Base-by-base conservation (phyloP, 768 basidiomycete species). In the Boletellus ananas region DNA sequence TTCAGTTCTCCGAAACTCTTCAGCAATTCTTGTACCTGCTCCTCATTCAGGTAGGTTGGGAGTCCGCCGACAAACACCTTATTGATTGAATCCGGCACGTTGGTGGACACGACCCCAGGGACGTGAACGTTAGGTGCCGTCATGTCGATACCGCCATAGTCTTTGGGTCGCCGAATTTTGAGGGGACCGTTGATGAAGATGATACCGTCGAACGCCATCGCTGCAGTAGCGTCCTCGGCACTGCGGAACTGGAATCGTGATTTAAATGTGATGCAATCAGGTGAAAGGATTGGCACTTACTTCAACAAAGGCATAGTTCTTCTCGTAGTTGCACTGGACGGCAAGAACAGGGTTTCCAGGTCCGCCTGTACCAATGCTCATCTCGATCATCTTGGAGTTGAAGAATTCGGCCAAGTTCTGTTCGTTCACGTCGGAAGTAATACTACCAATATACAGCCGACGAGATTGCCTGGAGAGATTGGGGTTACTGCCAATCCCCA, bases 301-400 rank as follows among this genome's bases (percentile, higher is more conserved):
- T 78, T 99, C 96, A 45, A 98, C 89, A 66, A 97, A 99, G 1
- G 96, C 96, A 65, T 97, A 99, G 60, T 92, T 94, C 77, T 98
- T 99, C 70, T 98, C 96, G 61, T 94, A 94, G 64, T 97, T 97
- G 73, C 96, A 89, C 63, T 95, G 93, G 6, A 96, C 93, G 17
- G 87, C 87, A 29, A 94, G 78, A 29, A 98, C 92, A 10, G 95
- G 91, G 55, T 93, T 92, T 18, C 91, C 93, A 20, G 89, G 81
- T 17, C 79, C 81, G 25, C 85, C 87, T 6, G 90, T 90, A 13
- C 91, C 89, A 41, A 94, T 83, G 54, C 78, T 79, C 84, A 90
- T 90, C 70, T 97, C 93, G 35, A 79, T 81, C 94, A 98, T 97
- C 73, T 95, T 93, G 48, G 77, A 73, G 64, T 97, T 97, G 83